phyloP scores from a whole-genome alignment of 1,284 basidiomycete species.

The Irpex lacteus region DNA sequence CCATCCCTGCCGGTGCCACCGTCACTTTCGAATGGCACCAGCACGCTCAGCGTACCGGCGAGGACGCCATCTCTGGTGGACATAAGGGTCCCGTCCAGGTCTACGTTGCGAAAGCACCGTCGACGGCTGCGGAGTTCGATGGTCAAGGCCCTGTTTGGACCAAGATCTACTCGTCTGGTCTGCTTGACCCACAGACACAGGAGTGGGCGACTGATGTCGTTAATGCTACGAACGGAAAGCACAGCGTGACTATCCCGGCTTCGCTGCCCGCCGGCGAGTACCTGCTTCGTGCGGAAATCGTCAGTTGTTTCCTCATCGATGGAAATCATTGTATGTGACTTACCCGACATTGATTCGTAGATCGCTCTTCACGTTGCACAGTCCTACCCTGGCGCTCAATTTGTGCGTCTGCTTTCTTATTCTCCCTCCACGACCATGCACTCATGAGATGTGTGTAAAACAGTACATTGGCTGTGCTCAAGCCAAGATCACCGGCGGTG shows the following conservation, averaged over 20 bases:
- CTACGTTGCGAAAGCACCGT: constrained; percentile 49
- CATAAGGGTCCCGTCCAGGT: constrained; percentile 52
- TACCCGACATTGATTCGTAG: constrained; percentile 15
- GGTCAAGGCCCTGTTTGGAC: constrained; percentile 51
- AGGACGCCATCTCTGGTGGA: constrained; percentile 49
- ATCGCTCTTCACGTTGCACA: constrained; percentile 45
- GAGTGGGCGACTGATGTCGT: constrained; percentile 49
- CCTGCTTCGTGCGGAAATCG: constrained; percentile 47
- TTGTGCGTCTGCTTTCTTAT: constrained; percentile 21
- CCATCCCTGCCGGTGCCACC: constrained; percentile 40
- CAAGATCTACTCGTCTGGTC: constrained; percentile 50
- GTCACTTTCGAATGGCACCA: constrained; percentile 47
- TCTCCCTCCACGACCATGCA: not conserved
- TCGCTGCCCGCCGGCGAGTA: constrained; percentile 49
- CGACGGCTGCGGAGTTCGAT: constrained; percentile 41
- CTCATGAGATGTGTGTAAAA: not conserved
- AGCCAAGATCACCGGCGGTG: constrained; percentile 41
- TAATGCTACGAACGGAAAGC: constrained; percentile 44
- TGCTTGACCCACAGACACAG: constrained; percentile 34
- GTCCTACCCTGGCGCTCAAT: constrained; percentile 44
- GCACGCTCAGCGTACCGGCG: constrained; percentile 48
- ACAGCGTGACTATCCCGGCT: constrained; percentile 42
- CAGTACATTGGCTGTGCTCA: constrained; percentile 44
- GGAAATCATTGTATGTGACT: not conserved
- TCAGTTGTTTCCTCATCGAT: constrained; percentile 20